Evolutionary conservation across 495 filamentous ascomycete species (phyloP).

Genomic region (Aspergillus ellipticus): DNA sequence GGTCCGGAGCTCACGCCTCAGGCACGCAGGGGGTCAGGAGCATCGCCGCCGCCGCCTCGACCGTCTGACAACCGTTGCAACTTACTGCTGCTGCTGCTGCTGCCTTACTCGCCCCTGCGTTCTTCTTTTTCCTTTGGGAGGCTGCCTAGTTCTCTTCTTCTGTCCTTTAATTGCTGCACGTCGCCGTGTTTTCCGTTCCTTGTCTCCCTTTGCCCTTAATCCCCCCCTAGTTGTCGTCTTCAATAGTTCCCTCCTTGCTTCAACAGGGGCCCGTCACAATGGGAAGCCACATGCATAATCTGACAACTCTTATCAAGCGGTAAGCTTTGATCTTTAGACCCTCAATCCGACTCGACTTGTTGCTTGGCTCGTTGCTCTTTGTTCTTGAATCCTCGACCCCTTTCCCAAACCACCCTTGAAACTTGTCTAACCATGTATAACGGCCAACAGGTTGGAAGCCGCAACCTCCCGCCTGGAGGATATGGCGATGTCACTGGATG

Average conservation of each 20-base stretch:
- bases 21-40: constrained; percentile 20
- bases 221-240: neutral
- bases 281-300: constrained; percentile 81
- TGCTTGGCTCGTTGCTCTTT: neutral
- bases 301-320: constrained; percentile 98
- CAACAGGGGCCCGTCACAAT: constrained; percentile 30
- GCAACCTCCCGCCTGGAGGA: constrained; percentile 95
- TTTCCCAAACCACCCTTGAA: neutral
- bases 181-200: neutral
- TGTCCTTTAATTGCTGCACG: neutral
- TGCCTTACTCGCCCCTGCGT: neutral
- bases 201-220: neutral
- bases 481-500: constrained; percentile 71
- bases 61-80: constrained; percentile 17
- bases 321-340: constrained; percentile 40
- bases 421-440: constrained; percentile 25
- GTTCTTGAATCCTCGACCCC: neutral
- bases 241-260: constrained; percentile 17
- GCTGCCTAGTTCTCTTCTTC: neutral
- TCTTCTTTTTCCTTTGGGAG: neutral
- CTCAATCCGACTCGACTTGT: neutral
- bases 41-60: constrained; percentile 13
- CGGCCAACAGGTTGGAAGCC: constrained; percentile 77
- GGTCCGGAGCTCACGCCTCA: constrained; percentile 17
- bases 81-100: constrained; percentile 1